Conservation (phyloP, 345 rosid species). For the Aquilaria yunnanensis region DNA sequence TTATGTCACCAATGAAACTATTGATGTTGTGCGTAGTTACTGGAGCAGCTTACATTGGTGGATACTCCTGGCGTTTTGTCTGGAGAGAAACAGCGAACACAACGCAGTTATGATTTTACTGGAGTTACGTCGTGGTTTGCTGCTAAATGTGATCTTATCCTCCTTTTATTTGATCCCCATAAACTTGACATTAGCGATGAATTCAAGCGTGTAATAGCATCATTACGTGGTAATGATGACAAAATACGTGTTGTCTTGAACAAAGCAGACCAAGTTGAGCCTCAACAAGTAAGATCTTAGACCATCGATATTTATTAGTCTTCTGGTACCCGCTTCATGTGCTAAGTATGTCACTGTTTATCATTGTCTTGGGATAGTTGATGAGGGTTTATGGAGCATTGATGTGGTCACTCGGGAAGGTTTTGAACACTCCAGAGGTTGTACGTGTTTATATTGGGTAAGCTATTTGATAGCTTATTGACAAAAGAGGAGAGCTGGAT, state of each 20-base stretch:
- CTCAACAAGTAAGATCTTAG: constrained; percentile 56
- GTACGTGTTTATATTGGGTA: constrained; percentile 91
- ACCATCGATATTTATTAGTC: no score
- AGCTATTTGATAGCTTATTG: not conserved
- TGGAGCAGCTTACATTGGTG: constrained; percentile 85
- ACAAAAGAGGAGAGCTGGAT: not conserved
- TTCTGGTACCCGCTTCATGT: not conserved
- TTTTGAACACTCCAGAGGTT: constrained; percentile 89
- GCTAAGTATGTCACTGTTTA: no score
- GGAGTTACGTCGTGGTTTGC: constrained; percentile 97
- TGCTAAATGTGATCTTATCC: constrained; percentile 88
- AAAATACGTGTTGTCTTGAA: constrained; percentile 92
- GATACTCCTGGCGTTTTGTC: constrained; percentile 97
- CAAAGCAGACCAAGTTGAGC: constrained; percentile 95
- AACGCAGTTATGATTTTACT: constrained; percentile 84
- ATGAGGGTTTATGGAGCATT: constrained; percentile 98
- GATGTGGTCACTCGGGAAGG: constrained; percentile 99
- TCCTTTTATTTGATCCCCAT: constrained; percentile 95
- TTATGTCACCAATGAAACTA: constrained; percentile 4
- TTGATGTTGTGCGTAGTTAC: constrained; percentile 39
- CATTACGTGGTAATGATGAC: constrained; percentile 85
- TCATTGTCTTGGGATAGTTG: constrained; percentile 28
- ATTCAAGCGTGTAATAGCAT: constrained; percentile 86
- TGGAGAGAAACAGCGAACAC: constrained; percentile 90
- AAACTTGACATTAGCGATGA: constrained; percentile 93